phyloP scores from a whole-genome alignment of 2,329 filamentous ascomycete species.

The Fusarium mangiferae region DNA sequence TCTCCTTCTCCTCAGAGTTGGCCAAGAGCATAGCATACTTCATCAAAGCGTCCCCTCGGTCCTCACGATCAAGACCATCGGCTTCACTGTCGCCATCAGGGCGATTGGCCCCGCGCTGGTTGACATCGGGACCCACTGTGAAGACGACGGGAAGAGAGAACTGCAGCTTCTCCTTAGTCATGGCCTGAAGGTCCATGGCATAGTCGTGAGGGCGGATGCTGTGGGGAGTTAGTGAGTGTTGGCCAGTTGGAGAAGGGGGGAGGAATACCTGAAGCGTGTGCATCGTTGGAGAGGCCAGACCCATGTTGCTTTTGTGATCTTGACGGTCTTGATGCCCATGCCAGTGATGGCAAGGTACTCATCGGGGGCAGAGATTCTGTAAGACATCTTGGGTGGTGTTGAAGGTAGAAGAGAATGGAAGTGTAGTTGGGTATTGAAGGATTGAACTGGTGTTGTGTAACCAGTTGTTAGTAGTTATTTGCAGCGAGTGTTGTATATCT shows the following conservation, averaged over 20 bases:
- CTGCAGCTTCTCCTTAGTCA: conserved; percentile 89
- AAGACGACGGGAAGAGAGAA: conserved; percentile 86
- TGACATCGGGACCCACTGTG: conserved; percentile 83
- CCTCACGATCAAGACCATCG: conserved; percentile 53
- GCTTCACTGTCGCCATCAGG: conserved; percentile 9
- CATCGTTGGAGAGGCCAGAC: conserved; percentile 77
- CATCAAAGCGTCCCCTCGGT: conserved; percentile 71
- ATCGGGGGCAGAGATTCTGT: conserved; percentile 77
- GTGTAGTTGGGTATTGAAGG: not conserved
- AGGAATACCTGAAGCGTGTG: conserved; percentile 57
- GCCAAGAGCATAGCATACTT: conserved; percentile 87
- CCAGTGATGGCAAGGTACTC: conserved; percentile 91
- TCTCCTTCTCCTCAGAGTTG: conserved; percentile 62
- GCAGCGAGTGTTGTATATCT: conserved; percentile 16
- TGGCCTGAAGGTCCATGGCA: conserved; percentile 83
- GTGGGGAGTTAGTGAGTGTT: not conserved
- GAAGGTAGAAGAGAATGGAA: not conserved
- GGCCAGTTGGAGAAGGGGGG: not conserved
- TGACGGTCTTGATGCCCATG: conserved; percentile 77
- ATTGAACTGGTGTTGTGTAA: too few relatives aligned
- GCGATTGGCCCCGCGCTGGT: conserved; percentile 61
- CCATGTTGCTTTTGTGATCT: conserved; percentile 81
- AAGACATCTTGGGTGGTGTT: conserved; percentile 58
- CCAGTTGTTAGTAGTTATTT: not conserved
- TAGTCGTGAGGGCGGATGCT: conserved; percentile 83